phyloP scores from a whole-genome alignment of 345 rosid species.

The Eucalyptus decipiens region DNA sequence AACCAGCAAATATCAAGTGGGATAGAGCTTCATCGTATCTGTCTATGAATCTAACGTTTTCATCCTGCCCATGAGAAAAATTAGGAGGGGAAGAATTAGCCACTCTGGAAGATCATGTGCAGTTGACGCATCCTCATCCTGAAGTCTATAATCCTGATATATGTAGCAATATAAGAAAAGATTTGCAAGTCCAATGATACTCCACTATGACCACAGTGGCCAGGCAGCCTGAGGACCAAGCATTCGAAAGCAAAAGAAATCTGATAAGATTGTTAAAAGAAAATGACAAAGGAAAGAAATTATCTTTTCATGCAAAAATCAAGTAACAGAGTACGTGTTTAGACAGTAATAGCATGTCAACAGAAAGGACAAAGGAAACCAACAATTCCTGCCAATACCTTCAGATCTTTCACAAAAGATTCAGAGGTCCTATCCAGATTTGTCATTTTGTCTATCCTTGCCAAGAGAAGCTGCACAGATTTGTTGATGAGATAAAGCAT shows the following conservation, averaged over 20 bases:
- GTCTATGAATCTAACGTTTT: slow-evolving; percentile 21
- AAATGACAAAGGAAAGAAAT: neutral
- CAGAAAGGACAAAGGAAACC: neutral
- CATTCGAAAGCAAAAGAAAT: neutral
- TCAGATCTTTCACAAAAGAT: slow-evolving; percentile 22
- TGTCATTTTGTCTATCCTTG: slow-evolving; percentile 20
- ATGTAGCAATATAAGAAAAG: neutral
- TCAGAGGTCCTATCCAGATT: slow-evolving; percentile 9
- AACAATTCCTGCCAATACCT: slow-evolving; percentile 15
- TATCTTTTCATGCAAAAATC: neutral
- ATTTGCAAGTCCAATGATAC: neutral
- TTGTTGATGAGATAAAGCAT: neutral
- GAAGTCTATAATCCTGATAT: neutral
- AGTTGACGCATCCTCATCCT: neutral
- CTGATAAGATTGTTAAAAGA: neutral
- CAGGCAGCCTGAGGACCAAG: neutral
- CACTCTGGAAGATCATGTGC: neutral
- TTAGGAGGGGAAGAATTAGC: neutral
- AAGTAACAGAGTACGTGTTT: neutral
- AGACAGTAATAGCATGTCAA: neutral
- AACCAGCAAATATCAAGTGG: slow-evolving; percentile 51
- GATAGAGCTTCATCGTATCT: slow-evolving; percentile 27
- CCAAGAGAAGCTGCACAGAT: slow-evolving; percentile 42
- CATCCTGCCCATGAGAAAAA: slow-evolving; percentile 20
- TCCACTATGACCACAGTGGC: neutral